Base-by-base conservation (phyloP, 73 alveolate genomes). In the Paramecium sexaurelia region DNA sequence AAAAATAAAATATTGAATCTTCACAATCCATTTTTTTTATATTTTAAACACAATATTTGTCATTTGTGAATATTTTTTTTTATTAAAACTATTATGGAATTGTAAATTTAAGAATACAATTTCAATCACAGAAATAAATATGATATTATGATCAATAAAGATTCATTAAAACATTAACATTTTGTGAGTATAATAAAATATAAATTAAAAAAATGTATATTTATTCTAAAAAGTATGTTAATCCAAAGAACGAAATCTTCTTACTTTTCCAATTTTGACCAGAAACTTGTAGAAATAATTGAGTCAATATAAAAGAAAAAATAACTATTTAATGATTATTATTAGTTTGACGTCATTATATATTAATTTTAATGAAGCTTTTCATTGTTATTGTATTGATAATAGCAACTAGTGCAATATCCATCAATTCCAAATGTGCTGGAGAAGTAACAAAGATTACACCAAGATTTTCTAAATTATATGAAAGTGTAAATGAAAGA, bases 361-460 rank as follows among this genome's bases (percentile, higher is more conserved):
- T 61, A 61, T 29, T 61, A 61, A 61, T 61, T 61, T 61, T 61
- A 61, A 61, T 61, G 83, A 61, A 61, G 43, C 47, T 32, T 29
- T 29, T 32, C 2, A 61, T 61, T 61, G 43, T 61, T 61, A 20
- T 32, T 10, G 17, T 61, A 29, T 61, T 61, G 43, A 61, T 61
- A 10, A 7, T 61, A 61, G 43, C 47, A 29, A 61, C 83, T 26
- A 29, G 13, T 32, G 39, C 83, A 9, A 26, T 61, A 7, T 61
- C 83, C 7, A 61, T 61, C 33, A 61, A 61, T 26, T 29, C 83
- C 6, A 61, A 61, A 61, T 61, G 83, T 26, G 11, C 43, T 6
- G 83, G 45, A 29, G 83, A 61, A 61, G 47, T 61, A 0, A 61
- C 83, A 0, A 61, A 61, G 43, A 15, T 61, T 8, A 61, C 83